Conservation (phyloP, 495 filamentous ascomycete species). For the Articulospora tetracladia region DNA sequence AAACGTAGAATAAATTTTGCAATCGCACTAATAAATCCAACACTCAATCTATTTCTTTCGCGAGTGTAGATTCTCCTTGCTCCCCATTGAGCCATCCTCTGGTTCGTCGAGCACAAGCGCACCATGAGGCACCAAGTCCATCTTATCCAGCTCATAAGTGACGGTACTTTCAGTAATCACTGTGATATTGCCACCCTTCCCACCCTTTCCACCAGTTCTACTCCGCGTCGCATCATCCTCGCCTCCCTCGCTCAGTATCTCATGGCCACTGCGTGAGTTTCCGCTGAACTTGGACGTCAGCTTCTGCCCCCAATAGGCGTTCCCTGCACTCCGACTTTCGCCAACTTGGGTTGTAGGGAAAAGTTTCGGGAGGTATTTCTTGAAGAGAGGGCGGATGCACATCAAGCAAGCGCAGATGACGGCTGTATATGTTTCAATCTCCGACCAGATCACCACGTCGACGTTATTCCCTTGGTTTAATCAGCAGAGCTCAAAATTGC, state of each 20-base stretch:
- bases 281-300: not conserved
- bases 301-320: not conserved
- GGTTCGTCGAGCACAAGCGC: not conserved
- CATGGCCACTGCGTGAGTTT: not conserved
- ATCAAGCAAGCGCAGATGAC: conserved; percentile 43
- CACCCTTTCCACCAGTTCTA: not conserved
- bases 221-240: not conserved
- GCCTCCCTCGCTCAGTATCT: not conserved
- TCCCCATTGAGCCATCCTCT: not conserved
- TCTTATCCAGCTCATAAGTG: not conserved
- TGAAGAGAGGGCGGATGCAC: conserved; percentile 29
- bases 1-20: not conserved
- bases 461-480: conserved; percentile 30
- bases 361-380: conserved; percentile 6
- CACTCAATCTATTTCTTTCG: not conserved
- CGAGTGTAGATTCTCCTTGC: not conserved
- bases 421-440: conserved; percentile 43
- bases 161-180: not conserved
- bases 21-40: too few species aligned
- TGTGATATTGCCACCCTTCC: not conserved
- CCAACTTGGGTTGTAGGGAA: conserved; percentile 5
- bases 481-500: not conserved
- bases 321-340: not conserved
- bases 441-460: conserved; percentile 42
- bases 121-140: not conserved